Evolutionary conservation across 352 stramenopile genomes (phyloP).

Genomic region (Phytophthora meadii): DNA sequence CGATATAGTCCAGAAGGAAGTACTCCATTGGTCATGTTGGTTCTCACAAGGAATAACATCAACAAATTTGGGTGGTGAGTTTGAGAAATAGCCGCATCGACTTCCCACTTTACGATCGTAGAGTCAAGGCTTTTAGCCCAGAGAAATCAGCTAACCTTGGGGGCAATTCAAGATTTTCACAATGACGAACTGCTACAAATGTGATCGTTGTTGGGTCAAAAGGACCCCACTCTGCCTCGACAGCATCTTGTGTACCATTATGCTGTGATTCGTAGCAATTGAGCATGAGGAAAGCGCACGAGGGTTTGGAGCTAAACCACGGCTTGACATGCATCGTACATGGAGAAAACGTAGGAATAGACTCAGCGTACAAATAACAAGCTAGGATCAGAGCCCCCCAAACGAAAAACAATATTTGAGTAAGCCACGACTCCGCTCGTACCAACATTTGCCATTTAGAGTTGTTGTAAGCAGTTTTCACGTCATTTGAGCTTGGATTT

Average conservation of each 20-base stretch:
- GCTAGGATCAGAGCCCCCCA: conserved; percentile 33
- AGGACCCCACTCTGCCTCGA: neutral
- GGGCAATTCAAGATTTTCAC: too few relatives aligned
- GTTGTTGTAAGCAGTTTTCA: neutral
- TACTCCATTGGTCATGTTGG: too few relatives aligned
- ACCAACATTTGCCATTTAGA: neutral
- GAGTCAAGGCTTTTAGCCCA: too few relatives aligned
- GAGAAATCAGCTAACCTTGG: too few relatives aligned
- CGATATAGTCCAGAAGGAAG: too few relatives aligned
- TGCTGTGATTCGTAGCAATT: conserved; percentile 24
- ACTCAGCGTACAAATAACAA: conserved; percentile 25
- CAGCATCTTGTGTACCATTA: conserved; percentile 12
- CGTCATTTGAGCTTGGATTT: neutral
- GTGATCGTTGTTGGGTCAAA: too few relatives aligned
- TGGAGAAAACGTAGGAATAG: neutral
- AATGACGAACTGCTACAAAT: too few relatives aligned
- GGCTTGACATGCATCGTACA: conserved; percentile 41
- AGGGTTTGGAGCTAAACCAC: conserved; percentile 25
- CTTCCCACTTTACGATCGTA: too few relatives aligned
- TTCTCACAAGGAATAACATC: too few relatives aligned
- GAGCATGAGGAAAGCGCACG: conserved; percentile 37
- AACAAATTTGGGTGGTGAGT: too few relatives aligned
- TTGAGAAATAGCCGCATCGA: too few relatives aligned
- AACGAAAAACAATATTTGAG: conserved; percentile 14
- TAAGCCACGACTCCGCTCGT: conserved; percentile 2